Evolutionary conservation across 2,329 filamentous ascomycete species (phyloP), one percentile per base, ranked within the genome.

Genomic region (Colletotrichum lindemuthianum): DNA sequence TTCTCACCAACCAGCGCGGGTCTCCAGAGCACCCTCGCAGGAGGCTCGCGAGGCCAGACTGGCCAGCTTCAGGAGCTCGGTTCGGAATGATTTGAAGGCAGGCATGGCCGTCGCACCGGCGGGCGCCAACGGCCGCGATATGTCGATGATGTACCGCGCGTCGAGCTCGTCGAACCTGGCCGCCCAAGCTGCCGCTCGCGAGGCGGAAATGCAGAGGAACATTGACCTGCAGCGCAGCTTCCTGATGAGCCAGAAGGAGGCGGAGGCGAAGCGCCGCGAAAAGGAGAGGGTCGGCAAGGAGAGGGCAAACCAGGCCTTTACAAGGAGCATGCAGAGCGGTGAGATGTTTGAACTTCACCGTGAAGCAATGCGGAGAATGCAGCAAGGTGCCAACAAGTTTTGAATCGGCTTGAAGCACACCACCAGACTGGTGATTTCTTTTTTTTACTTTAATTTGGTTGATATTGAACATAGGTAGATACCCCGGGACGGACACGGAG

Each of bases 301-400:
- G 67, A 81, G 85, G 58, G 81, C 83, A 6, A 88, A 92, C 12
- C 85, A 85, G 53, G 83, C 84, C 41, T 88, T 93, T 70, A 90
- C 93, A 68, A 87, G 90, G 74, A 84, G 87, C 68, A 96, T 96
- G 91, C 84, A 92, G 58, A 88, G 86, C 13, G 89, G 90, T 0
- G 87, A 91, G 68, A 86, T 97, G 81, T 81, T 91, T 55, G 90
- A 92, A 49, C 84, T 89, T 24, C 94, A 97, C 75, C 85, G 90
- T 16, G 90, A 94, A 68, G 92, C 90, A 1, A 85, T 97, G 86
- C 84, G 91, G 67, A 89, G 84, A 74, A 91, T 97, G 89, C 93
- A 97, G 71, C 77, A 76, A 40, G 69, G 73, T 32, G 79, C 80
- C 1, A 80, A 75, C 69, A 72, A 79, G 16, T 37, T 48, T 13